A percentile compares a stretch with the other conserved stretches of the same genome.
Evolutionary conservation across 352 stramenopile species (phyloP).

Genomic region (Pythium sp.): DNA sequence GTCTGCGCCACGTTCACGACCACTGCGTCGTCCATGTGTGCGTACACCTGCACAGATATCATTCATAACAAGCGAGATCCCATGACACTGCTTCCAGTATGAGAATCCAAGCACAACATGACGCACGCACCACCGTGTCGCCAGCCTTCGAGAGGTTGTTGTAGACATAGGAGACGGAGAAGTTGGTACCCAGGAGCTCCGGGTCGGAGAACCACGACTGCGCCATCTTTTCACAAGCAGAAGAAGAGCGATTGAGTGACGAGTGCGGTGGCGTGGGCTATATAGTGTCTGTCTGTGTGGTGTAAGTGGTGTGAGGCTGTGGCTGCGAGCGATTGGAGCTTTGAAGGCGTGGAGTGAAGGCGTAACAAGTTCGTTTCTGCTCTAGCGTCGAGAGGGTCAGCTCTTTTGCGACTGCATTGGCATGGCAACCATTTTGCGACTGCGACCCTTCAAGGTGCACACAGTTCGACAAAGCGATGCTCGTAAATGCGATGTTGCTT

Average conservation of each 20-base stretch:
- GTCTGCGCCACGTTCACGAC: constrained; percentile 41
- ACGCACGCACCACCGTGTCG: constrained; percentile 34
- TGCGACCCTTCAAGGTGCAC: not conserved
- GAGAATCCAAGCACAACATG: not conserved
- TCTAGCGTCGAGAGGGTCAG: not conserved
- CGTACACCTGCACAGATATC: constrained; percentile 34
- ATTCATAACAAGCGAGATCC: not conserved
- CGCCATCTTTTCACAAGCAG: constrained; percentile 21
- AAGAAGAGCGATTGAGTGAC: not conserved
- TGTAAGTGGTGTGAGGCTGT: not conserved
- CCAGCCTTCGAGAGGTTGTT: constrained; percentile 52
- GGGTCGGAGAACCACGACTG: constrained; percentile 47
- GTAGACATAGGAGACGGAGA: constrained; percentile 49
- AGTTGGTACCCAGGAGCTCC: constrained; percentile 38
- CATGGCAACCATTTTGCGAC: not conserved
- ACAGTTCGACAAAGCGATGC: not conserved
- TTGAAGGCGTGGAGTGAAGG: too few species aligned
- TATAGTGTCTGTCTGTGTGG: not conserved
- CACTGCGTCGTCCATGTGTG: constrained; percentile 43
- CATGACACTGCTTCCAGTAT: not conserved
- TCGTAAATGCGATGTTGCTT: too few species aligned
- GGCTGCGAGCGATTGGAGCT: not conserved
- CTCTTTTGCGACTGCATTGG: not conserved
- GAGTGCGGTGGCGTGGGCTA: not conserved
- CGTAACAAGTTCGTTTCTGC: not conserved